phyloP scores from a whole-genome alignment of 768 basidiomycete species.

The Suillus fuscotomentosus region DNA sequence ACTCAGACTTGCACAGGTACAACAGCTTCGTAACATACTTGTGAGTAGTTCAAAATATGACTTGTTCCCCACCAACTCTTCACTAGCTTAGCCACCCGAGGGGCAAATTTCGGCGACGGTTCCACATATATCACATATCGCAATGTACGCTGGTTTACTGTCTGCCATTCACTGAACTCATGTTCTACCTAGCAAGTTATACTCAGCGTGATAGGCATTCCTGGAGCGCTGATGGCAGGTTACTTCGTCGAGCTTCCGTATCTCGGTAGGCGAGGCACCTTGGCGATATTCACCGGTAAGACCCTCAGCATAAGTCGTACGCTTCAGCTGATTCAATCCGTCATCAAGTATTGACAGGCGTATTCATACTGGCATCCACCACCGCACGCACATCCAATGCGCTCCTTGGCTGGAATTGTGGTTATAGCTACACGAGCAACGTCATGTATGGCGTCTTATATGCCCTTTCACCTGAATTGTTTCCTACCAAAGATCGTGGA shows the following conservation, averaged over 20 bases:
- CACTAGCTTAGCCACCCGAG: constrained; percentile 58
- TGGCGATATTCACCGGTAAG: constrained; percentile 49
- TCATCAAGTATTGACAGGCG: constrained; percentile 45
- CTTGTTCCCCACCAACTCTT: not conserved
- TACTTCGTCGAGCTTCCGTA: constrained; percentile 49
- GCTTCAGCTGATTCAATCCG: not conserved
- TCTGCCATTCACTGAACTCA: not conserved
- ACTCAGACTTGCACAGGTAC: constrained; percentile 31
- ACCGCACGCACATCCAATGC: constrained; percentile 52
- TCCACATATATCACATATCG: constrained; percentile 73
- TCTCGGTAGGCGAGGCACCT: constrained; percentile 53
- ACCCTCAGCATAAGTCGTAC: not conserved
- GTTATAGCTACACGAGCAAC: constrained; percentile 55
- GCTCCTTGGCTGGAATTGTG: constrained; percentile 59
- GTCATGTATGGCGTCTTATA: constrained; percentile 54
- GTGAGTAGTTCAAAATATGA: constrained; percentile 28
- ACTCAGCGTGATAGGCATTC: constrained; percentile 54
- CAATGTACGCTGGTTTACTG: constrained; percentile 41
- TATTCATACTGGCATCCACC: constrained; percentile 57
- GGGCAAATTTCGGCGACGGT: constrained; percentile 67
- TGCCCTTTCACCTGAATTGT: constrained; percentile 46
- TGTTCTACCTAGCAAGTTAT: constrained; percentile 47
- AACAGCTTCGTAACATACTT: constrained; percentile 54
- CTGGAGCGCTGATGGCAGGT: constrained; percentile 56
- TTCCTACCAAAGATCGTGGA: constrained; percentile 53